phyloP scores from a whole-genome alignment of 306 rosid genomes.

The Leucaena leucocephala region DNA sequence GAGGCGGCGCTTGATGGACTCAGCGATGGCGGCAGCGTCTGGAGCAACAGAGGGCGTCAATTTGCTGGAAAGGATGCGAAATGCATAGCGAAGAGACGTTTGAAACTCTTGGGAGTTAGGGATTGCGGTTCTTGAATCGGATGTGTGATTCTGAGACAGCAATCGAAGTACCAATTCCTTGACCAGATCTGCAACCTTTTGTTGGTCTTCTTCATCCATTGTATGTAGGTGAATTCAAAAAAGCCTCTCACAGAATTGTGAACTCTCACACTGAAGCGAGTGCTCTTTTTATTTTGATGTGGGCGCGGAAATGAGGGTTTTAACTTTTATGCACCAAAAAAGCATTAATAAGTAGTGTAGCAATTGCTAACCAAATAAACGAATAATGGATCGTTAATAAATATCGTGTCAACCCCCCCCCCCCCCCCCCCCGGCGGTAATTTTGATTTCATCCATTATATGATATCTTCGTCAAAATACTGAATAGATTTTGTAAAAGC shows the following conservation, averaged over 20 bases:
- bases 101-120: constrained; percentile 58
- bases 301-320: constrained; percentile 36
- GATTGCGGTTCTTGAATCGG: constrained; percentile 48
- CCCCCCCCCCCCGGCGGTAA: no score
- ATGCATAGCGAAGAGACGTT: constrained; percentile 77
- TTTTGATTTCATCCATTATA: not conserved
- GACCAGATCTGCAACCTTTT: constrained; percentile 82
- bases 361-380: not conserved
- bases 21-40: constrained; percentile 88
- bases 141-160: constrained; percentile 52
- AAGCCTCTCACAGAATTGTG: not conserved
- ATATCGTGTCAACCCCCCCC: not conserved
- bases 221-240: not conserved
- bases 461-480: no score
- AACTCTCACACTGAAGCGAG: not conserved
- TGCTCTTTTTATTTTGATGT: constrained; percentile 9
- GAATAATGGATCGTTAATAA: not conserved
- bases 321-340: not conserved
- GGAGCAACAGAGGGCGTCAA: constrained; percentile 81
- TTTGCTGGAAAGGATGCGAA: constrained; percentile 80
- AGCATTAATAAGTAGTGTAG: not conserved
- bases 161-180: constrained; percentile 76
- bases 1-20: constrained; percentile 85
- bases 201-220: constrained; percentile 92
- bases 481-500: not conserved